A percentile compares a stretch with the other conserved stretches of the same genome.
Conservation (phyloP, 495 filamentous ascomycete genomes). For the Thermochaetoides thermophila region DNA sequence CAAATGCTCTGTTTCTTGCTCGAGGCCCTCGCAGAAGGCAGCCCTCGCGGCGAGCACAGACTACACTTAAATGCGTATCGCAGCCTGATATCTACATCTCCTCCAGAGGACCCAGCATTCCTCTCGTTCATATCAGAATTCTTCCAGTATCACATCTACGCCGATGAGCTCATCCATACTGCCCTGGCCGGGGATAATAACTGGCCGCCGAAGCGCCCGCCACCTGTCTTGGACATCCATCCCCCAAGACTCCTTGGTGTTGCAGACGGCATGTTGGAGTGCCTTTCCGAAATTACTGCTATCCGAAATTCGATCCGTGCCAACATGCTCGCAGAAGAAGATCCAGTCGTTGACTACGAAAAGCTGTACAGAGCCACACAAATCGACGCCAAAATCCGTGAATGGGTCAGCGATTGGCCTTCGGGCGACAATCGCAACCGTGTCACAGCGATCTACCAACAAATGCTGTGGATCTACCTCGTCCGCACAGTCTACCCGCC, state of each 20-base stretch:
- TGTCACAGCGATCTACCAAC: conserved; percentile 72
- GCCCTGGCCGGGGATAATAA: conserved; percentile 36
- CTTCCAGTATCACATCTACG: conserved; percentile 81
- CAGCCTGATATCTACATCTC: conserved; percentile 46
- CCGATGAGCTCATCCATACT: conserved; percentile 61
- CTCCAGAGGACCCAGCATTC: conserved; percentile 48
- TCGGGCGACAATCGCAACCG: conserved; percentile 56
- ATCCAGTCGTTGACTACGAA: conserved; percentile 61
- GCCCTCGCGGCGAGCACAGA: conserved; percentile 62
- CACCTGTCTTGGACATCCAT: conserved; percentile 57
- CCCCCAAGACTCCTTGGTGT: conserved; percentile 71
- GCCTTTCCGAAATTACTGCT: conserved; percentile 65
- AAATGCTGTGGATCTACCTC: conserved; percentile 84
- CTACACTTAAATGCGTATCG: conserved; percentile 68
- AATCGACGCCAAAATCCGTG: conserved; percentile 61
- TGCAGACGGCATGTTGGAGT: conserved; percentile 69
- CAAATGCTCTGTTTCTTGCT: conserved; percentile 70
- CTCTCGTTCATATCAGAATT: conserved; percentile 78
- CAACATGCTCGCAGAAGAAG: conserved; percentile 44
- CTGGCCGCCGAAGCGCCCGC: conserved; percentile 44
- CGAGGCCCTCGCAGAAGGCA: conserved; percentile 66
- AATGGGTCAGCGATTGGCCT: conserved; percentile 60
- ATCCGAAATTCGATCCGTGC: conserved; percentile 63
- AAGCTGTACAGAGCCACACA: conserved; percentile 59
- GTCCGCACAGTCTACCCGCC: conserved; percentile 71